A percentile compares a stretch with the other conserved stretches of the same genome.
Evolutionary conservation across 192 early-diverging fungal species (phyloP).

Genomic region (Allomyces macrogynus): DNA sequence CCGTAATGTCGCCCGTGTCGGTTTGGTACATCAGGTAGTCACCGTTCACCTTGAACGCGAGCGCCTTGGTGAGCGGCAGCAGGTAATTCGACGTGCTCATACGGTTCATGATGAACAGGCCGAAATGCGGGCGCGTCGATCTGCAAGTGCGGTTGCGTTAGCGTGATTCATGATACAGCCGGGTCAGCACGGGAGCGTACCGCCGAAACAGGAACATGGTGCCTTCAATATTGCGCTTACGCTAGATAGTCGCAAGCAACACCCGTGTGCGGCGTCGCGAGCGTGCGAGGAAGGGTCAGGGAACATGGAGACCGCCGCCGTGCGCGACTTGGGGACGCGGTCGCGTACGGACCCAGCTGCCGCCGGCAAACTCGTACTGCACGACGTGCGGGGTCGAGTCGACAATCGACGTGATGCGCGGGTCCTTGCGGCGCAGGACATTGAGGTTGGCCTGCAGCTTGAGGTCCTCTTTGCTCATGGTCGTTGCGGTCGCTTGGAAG

Average conservation of each 20-base stretch:
- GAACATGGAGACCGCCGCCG: too few relatives aligned
- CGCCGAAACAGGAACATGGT: too few relatives aligned
- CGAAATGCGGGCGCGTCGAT: background rate
- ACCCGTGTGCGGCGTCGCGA: too few relatives aligned
- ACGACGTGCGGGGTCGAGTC: background rate
- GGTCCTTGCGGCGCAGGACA: background rate
- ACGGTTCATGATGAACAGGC: background rate
- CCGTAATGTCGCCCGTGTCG: background rate
- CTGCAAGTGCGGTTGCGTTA: too few relatives aligned
- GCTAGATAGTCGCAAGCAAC: too few relatives aligned
- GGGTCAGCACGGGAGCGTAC: too few relatives aligned
- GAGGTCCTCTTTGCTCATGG: background rate
- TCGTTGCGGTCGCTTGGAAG: too few relatives aligned
- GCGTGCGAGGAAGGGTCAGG: too few relatives aligned
- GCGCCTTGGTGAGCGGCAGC: background rate
- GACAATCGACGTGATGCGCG: background rate
- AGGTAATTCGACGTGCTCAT: background rate
- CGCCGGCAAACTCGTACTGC: background rate
- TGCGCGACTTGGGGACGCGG: too few relatives aligned
- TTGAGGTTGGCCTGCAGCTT: background rate
- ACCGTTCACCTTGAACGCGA: background rate
- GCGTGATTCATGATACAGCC: too few relatives aligned
- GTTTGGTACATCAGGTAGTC: background rate
- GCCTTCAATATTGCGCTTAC: too few relatives aligned
- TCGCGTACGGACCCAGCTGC: too few relatives aligned